Conservation (phyloP, 2,329 filamentous ascomycete species). For the Epichloe sibirici region DNA sequence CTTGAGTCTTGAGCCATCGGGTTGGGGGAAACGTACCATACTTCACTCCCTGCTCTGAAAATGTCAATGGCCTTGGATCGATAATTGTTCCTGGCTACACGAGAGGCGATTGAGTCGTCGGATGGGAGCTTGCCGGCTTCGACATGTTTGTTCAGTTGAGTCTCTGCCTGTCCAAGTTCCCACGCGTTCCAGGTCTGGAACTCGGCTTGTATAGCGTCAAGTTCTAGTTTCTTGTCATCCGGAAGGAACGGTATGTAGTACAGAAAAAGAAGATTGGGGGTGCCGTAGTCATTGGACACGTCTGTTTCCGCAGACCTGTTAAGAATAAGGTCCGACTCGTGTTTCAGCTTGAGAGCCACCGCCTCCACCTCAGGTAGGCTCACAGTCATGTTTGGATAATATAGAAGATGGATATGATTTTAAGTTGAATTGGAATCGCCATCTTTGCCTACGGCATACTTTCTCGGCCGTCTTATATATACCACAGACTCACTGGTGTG, state of each 20-base stretch:
- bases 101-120: slow-evolving; percentile 4
- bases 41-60: neutral
- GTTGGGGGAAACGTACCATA: neutral
- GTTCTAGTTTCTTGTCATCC: neutral
- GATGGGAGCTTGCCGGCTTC: neutral
- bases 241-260: slow-evolving; percentile 2
- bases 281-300: slow-evolving; percentile 2
- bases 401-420: neutral
- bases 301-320: neutral
- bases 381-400: neutral
- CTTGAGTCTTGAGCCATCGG: neutral
- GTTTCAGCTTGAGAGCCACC: neutral
- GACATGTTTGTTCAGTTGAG: neutral
- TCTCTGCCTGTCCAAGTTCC: slow-evolving; percentile 5
- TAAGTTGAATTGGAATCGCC: neutral
- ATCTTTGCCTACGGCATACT: neutral
- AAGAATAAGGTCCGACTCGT: neutral
- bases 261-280: slow-evolving; percentile 1
- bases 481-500: neutral
- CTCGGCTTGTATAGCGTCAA: neutral
- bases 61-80: neutral
- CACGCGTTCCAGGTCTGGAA: slow-evolving; percentile 5
- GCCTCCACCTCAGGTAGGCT: neutral
- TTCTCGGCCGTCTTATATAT: neutral
- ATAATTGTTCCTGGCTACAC: neutral